Evolutionary conservation across 2,329 filamentous ascomycete species (phyloP), one percentile per base, ranked within the genome.

Genomic region (Colletotrichum tamarilloi): DNA sequence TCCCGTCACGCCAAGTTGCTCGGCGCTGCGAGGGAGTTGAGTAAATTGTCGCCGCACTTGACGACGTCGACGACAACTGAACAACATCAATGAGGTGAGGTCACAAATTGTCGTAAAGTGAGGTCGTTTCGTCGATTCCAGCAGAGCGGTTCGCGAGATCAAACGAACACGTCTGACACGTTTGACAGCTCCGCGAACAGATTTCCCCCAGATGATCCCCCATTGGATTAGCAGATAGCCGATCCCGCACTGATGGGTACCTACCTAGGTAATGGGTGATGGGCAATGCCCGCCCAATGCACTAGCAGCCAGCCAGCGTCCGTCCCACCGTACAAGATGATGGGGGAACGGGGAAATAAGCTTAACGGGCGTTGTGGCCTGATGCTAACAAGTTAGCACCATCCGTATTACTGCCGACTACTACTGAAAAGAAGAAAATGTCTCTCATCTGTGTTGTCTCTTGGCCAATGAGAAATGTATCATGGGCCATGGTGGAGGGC

Each of bases 1-100:
- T 66, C 71, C 71, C 71, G 71, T 57, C 60, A 32, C 62, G 71
- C 71, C 71, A 73, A 73, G 71, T 65, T 35, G 67, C 71, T 73
- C 60, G 71, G 71, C 71, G 62, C 71, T 73, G 71, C 71, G 67
- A 71, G 67, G 57, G 28, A n/a, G 19, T 49, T 49, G 42, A 49
- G 42, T 49, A 4, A 69, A 62, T 28, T 56, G 71, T 71, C 71
- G 71, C 71, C 71, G 71, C 71, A 73, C 62, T 30, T 16, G 59
- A 65, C 70, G 60, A 62, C 32, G 64, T 49, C 22, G 57, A 71
- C 60, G 30, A 57, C 42, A 12, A 5, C 8, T n/a, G n/a, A n/a
- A n/a, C 42, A 7, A 49, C 1, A n/a, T 49, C 19, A 22, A 14
- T 19, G 58, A 30, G 30, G 28, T 55, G 28, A 49, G 22, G 57